Evolutionary conservation across 2,329 filamentous ascomycete genomes (phyloP), one percentile per base, ranked within the genome.

Genomic region (Lomentospora prolificans): DNA sequence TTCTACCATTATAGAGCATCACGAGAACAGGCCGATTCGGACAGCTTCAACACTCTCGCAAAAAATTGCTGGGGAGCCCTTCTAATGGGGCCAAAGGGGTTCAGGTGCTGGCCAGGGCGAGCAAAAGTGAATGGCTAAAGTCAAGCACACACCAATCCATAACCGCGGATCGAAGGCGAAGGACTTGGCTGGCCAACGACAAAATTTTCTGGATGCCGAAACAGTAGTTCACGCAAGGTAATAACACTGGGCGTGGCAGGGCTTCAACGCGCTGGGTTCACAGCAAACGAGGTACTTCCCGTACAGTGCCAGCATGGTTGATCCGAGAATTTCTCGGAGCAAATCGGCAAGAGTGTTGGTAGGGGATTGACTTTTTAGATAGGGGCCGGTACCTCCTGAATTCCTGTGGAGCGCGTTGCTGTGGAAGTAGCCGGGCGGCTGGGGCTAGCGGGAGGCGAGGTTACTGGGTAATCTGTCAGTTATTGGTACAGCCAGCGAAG

Each of bases 391-490:
- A 27, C 44, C 44, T 48, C 44, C 17, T 22, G 22, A 25, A 48
- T 48, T 48, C 5, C 44, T 48, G 44, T 48, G 44, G 44, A 48
- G 17, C 44, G 17, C 44, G 44, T 48, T 48, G 44, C 44, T 48
- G 22, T 17, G 44, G 44, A 48, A 48, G 44, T 48, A 25, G 44
- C 44, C 44, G 44, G 44, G 44, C 44, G 44, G 44, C 44, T 48
- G 44, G 44, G n/a, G 44, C 44, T 48, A 48, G 44, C 44, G 44
- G 44, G 44, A 48, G 30, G 44, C 44, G 44, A 48, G 44, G 44
- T 48, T 48, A 48, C 44, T 48, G 44, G 44, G 8, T 22, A 48
- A 22, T 48, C 12, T 17, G 17, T 10, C 12, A 48, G 17, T 22
- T 22, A 48, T 48, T 48, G 44, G 6, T 25, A 17, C 17, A 22